Base-by-base conservation (phyloP, 1,139 yeast species). In the Blastobotrys arbuscula region DNA sequence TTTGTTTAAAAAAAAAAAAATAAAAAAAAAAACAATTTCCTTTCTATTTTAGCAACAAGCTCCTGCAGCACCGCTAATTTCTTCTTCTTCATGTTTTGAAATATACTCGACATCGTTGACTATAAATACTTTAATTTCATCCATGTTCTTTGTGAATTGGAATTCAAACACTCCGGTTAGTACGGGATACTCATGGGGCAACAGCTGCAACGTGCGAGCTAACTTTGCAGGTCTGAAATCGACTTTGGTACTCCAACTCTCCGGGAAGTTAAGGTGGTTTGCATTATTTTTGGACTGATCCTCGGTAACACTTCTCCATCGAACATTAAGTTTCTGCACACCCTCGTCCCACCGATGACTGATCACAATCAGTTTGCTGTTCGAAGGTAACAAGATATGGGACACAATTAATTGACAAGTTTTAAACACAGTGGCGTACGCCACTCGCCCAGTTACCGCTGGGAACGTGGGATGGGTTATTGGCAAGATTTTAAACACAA, bases 131-230 rank as follows among this genome's bases (percentile, higher is more conserved):
- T 73, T 50, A 21, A 88, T 78, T 53, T 72, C 62, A 47, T 78
- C 75, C 64, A 85, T 82, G 30, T 73, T 71, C 13, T 72, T 71
- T 60, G 76, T 79, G 53, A 88, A 72, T 58, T 85, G 95, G 62
- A 87, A 87, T 31, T 86, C 78, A 62, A 88, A 87, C 8, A 84
- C 69, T 0, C 96, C 96, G 45, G 78, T 74, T 13, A 82, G 63
- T 2, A 79, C 74, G 1, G 69, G 69, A 50, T 60, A 57, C 45
- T 58, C 62, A 36, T 58, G 56, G 2, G 62, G 61, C n/a, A 59
- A 49, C n/a, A 58, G 47, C 13, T 55, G 54, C 35, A 59, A 45
- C 8, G 51, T 46, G 3, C 60, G 49, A 21, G 54, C 56, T 9
- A 57, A 41, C 34, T 55, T 49, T 6, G 51, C 44, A 8, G 59